Conservation (phyloP, 176 grass and related monocot species). For the Themeda triandra region DNA sequence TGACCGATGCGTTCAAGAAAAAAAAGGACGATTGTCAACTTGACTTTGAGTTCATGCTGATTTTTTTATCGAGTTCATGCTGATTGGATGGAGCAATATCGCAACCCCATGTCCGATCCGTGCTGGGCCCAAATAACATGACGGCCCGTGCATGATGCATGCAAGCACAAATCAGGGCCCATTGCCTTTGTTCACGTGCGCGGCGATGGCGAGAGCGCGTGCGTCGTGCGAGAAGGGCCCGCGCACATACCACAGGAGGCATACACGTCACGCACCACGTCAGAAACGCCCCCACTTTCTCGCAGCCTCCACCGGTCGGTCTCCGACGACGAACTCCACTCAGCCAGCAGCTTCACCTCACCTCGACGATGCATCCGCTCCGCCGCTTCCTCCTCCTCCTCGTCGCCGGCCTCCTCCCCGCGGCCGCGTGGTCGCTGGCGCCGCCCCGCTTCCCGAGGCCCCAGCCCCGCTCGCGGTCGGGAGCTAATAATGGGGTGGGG, state of each 20-base stretch:
- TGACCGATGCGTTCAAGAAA: too few relatives aligned
- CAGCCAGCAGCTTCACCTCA: too few relatives aligned
- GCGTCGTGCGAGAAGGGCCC: neutral
- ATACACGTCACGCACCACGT: slow-evolving; percentile 12
- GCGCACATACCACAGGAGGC: neutral
- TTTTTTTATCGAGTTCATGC: too few relatives aligned
- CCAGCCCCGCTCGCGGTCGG: neutral
- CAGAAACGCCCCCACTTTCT: neutral
- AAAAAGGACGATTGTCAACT: too few relatives aligned
- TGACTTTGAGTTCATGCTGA: too few relatives aligned
- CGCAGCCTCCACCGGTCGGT: neutral
- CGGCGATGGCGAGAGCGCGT: neutral
- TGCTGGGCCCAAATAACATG: neutral
- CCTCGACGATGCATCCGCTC: slow-evolving; percentile 17
- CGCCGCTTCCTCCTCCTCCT: neutral
- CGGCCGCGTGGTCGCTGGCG: neutral
- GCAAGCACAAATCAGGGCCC: neutral
- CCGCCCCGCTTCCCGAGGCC: slow-evolving; percentile 35
- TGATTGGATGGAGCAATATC: neutral
- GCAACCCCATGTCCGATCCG: neutral
- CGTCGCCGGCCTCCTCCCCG: slow-evolving; percentile 2
- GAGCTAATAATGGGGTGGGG: neutral
- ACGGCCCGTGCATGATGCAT: neutral
- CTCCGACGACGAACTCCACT: neutral
- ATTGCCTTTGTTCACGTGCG: neutral